Percentiles rank a stretch among this genome's conserved stretches.
Conservation (phyloP, 352 stramenopile genomes). For the Globisporangium camurandrum region DNA sequence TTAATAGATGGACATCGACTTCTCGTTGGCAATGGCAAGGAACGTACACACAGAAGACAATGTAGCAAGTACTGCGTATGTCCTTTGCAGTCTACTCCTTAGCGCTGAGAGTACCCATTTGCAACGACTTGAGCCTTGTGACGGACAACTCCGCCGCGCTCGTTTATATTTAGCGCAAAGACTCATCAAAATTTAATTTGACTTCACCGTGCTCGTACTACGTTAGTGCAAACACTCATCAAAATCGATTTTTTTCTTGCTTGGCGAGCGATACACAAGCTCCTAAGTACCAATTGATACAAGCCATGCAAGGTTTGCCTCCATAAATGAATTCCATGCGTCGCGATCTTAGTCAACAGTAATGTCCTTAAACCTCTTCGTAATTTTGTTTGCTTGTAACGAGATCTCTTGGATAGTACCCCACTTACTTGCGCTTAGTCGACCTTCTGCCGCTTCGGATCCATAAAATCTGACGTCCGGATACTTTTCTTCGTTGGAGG, state of each 20-base stretch:
- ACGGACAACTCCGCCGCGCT: neutral
- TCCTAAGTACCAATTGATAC: neutral
- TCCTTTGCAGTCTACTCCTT: conserved; percentile 5
- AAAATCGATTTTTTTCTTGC: neutral
- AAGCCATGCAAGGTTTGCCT: neutral
- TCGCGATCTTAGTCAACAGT: neutral
- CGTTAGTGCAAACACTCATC: neutral
- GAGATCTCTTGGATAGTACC: no score
- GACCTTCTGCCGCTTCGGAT: conserved; percentile 1
- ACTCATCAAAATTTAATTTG: no score
- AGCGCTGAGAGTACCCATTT: neutral
- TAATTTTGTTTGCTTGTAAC: no score
- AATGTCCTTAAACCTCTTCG: neutral
- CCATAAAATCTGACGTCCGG: conserved; percentile 8
- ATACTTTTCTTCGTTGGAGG: neutral
- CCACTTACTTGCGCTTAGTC: neutral
- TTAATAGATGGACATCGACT: conserved; percentile 14
- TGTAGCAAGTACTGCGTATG: conserved; percentile 7
- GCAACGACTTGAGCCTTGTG: conserved; percentile 1
- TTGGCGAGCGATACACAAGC: no score
- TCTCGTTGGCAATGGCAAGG: neutral
- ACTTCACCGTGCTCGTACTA: no score
- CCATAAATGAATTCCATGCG: neutral
- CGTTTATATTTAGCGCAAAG: neutral
- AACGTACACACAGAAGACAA: conserved; percentile 6